Evolutionary conservation across 768 basidiomycete species (phyloP).

Genomic region (Lentinula detonsa): DNA sequence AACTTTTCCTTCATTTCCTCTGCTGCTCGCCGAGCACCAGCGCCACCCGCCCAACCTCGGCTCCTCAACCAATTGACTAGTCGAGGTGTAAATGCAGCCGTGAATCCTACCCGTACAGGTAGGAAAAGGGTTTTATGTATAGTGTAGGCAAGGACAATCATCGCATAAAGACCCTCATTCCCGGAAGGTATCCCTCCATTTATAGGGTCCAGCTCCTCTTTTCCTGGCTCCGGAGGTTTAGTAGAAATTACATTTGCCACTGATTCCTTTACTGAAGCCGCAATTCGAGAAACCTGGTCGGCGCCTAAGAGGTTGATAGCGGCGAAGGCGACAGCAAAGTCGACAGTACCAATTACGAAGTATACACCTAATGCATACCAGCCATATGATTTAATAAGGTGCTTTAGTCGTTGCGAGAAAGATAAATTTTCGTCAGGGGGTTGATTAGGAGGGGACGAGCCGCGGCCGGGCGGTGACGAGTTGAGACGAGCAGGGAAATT

Average conservation of each 20-base stretch:
- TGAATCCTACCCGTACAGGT: slow-evolving; percentile 84
- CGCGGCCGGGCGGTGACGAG: slow-evolving; percentile 25
- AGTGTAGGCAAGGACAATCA: slow-evolving; percentile 88
- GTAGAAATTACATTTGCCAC: slow-evolving; percentile 39
- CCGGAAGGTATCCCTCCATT: slow-evolving; percentile 28
- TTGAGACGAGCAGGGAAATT: slow-evolving; percentile 42
- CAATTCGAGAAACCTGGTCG: slow-evolving; percentile 75
- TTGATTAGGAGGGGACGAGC: slow-evolving; percentile 20
- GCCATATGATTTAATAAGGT: slow-evolving; percentile 87
- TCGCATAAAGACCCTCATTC: slow-evolving; percentile 81
- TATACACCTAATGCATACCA: slow-evolving; percentile 97
- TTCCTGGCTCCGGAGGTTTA: slow-evolving; percentile 59
- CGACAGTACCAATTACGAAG: slow-evolving; percentile 61
- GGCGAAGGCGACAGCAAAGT: slow-evolving; percentile 81
- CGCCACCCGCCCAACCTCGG: slow-evolving; percentile 76
- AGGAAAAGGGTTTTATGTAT: slow-evolving; percentile 94
- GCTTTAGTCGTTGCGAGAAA: slow-evolving; percentile 67
- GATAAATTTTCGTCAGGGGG: slow-evolving; percentile 41
- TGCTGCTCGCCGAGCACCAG: slow-evolving; percentile 64
- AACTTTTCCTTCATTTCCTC: slow-evolving; percentile 41
- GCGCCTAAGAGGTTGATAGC: slow-evolving; percentile 85
- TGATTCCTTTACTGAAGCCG: slow-evolving; percentile 48
- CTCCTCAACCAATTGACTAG: slow-evolving; percentile 81
- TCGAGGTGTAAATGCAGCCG: slow-evolving; percentile 78
- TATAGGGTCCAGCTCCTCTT: slow-evolving; percentile 52